Evolutionary conservation across 495 filamentous ascomycete species (phyloP), one percentile per base, ranked within the genome.

Genomic region (Aspergillus leporis): DNA sequence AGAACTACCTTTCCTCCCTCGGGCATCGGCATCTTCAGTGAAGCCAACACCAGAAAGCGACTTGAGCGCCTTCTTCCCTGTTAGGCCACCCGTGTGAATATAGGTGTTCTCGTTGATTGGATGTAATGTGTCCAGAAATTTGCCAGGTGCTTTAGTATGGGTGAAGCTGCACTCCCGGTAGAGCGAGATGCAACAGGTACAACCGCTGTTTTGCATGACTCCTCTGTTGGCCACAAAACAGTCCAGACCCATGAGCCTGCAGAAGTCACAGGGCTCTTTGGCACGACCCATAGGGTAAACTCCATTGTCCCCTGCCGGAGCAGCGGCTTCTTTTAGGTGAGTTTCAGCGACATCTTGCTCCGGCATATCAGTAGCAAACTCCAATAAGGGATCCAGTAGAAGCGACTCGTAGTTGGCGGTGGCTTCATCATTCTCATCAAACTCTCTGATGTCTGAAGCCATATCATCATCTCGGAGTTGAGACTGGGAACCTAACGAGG

Each of bases 171-270:
- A 93, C 57, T 82, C 80, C 46, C 87, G 82, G 45, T 84, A 89
- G 18, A 93, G 78, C 22, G 89, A 88, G 61, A 89, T 86, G 67
- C 91, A 95, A 61, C 87, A 87, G 4, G 88, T 91, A 72, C 91
- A 95, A 25, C 82, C 83, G 55, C 81, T 83, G 53, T 82, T 82
- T 62, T 83, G 82, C 68, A 87, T 82, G 55, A 81, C 79, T 73
- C 88, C 87, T 67, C 89, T 81, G 36, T 81, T 81, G 41, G 88
- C 85, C 50, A 86, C 75, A 71, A 92, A 92, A 78, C 90, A 95
- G 60, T 92, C 81, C 55, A 92, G 83, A 22, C 85, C 78, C 72
- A 83, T 85, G 13, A 78, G 71, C 34, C 80, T 77, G 70, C 91
- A 95, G 61, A 92, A 87, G 25, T 86, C 81, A 73, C 90, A 95